A percentile compares a stretch with the other conserved stretches of the same genome.
Evolutionary conservation across 768 basidiomycete genomes (phyloP).

Genomic region (Phanerochaete sordida): DNA sequence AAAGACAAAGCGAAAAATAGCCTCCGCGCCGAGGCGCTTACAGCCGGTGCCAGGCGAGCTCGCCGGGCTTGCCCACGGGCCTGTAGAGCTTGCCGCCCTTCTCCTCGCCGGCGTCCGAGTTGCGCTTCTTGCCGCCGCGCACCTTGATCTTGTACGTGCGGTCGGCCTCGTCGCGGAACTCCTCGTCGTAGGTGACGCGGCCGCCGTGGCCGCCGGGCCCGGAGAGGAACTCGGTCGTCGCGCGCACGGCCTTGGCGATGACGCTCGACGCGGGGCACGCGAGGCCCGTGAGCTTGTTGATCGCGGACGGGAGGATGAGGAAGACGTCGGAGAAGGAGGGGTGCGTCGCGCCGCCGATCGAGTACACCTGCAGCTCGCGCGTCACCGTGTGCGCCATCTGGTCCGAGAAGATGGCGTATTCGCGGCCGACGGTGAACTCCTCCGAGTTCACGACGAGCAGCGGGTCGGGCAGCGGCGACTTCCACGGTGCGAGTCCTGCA

Average conservation of each 20-base stretch:
- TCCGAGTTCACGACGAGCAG: slow-evolving; percentile 40
- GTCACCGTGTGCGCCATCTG: slow-evolving; percentile 23
- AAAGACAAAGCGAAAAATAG: too few species aligned
- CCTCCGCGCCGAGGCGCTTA: too few species aligned
- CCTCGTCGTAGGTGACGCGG: slow-evolving; percentile 9
- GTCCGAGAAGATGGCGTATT: slow-evolving; percentile 31
- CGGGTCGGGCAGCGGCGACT: slow-evolving; percentile 25
- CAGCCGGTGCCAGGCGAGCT: slow-evolving; percentile 15
- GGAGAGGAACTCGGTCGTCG: slow-evolving; percentile 19
- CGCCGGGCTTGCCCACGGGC: slow-evolving; percentile 10
- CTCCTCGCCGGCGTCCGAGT: slow-evolving; percentile 1
- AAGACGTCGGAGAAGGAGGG: slow-evolving; percentile 33
- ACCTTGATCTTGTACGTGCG: slow-evolving; percentile 2
- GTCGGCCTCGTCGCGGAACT: slow-evolving; percentile 8
- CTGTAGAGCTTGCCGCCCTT: slow-evolving; percentile 14
- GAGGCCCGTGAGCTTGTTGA: slow-evolving; percentile 27
- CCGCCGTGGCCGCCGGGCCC: slow-evolving; percentile 11
- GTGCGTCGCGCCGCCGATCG: slow-evolving; percentile 27
- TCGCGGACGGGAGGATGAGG: slow-evolving; percentile 28
- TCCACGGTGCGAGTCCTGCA: slow-evolving; percentile 27
- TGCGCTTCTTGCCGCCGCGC: slow-evolving; percentile 6
- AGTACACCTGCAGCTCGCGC: slow-evolving; percentile 7
- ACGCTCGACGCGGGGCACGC: slow-evolving; percentile 17
- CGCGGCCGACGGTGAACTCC: slow-evolving; percentile 34
- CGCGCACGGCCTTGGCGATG: slow-evolving; percentile 19